Base-by-base conservation (phyloP, 257 asterid species). In the Solanum chmielewskii region DNA sequence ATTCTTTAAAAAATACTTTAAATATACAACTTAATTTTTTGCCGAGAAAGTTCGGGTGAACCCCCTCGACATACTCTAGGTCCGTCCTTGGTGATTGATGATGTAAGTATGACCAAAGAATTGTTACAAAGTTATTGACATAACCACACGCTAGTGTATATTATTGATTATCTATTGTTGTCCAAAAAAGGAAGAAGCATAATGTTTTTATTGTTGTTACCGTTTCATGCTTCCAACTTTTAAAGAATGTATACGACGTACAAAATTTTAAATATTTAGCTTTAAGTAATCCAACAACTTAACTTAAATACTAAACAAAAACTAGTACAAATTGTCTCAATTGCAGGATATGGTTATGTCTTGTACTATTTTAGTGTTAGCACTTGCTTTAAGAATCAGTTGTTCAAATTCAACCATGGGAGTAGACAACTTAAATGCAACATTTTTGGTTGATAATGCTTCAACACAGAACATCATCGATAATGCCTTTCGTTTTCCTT, bases 401-500 rank as follows among this genome's bases (percentile, higher is more conserved):
- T 45, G 84, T 45, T 45, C 62, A n/a, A 42, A 45, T 44, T 77
- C 84, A 78, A 78, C 84, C 84, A 27, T 45, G 84, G 62, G 62
- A 52, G 41, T 25, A 78, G 8, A 11, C 66, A 78, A 44, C 25
- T 25, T 78, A 78, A 78, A 78, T 44, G 84, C 64, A 44, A 45
- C 15, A 15, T 78, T 60, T 78, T 45, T 78, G 41, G 27, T 78
- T 64, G 84, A 78, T 45, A 78, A 45, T 52, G 25, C 70, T 29
- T 39, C 39, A 76, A 25, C n/a, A 52, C 76, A 31, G 83, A 52
- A 75, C 64, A 68, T 16, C 73, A 84, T 84, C 56, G 87, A 89
- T 49, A 69, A 29, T 70, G 52, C 21, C 49, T 91, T 89, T 84
- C 56, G 87, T 16, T 33, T 91, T 27, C 92, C 92, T 49, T 77